Evolutionary conservation across 2,329 filamentous ascomycete species (phyloP).

Genomic region (Hypoxylon sp.): DNA sequence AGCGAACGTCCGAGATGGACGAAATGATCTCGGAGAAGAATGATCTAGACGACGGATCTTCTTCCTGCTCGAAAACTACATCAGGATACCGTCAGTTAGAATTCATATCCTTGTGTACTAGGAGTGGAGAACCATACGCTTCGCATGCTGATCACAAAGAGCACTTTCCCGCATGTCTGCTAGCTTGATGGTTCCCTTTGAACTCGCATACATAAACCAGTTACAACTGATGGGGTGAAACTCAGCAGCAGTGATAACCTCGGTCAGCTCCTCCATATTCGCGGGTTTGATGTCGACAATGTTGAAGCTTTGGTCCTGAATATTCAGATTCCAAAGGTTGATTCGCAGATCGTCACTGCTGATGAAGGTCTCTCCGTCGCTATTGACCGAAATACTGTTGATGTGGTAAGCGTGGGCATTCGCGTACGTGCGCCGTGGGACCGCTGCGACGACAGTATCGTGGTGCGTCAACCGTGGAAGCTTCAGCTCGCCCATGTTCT

Average conservation of each 20-base stretch:
- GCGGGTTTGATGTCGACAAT: conserved; percentile 99
- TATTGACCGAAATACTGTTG: conserved; percentile 99
- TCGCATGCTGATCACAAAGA: conserved; percentile 93
- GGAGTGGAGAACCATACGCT: conserved; percentile 68
- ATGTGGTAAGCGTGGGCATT: conserved; percentile 99
- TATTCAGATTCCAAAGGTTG: conserved; percentile 99
- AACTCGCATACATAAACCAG: conserved; percentile 99
- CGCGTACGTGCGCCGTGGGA: conserved; percentile 94
- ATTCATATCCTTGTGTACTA: neutral
- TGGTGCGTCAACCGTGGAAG: conserved; percentile 96
- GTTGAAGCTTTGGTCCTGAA: conserved; percentile 99
- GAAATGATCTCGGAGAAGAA: conserved; percentile 99
- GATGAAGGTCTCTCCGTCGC: conserved; percentile 98
- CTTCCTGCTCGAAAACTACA: conserved; percentile 97
- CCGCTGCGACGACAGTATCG: conserved; percentile 96
- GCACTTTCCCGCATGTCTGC: conserved; percentile 98
- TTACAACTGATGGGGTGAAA: conserved; percentile 98
- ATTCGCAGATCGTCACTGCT: conserved; percentile 97
- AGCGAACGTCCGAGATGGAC: conserved; percentile 97
- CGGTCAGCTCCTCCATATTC: conserved; percentile 99
- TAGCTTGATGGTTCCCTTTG: conserved; percentile 98
- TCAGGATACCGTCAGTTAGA: conserved; percentile 41
- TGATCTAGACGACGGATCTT: conserved; percentile 94
- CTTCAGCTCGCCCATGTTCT: conserved; percentile 84
- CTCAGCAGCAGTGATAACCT: conserved; percentile 98